Base-by-base conservation (phyloP, 768 basidiomycete species). In the Suillus decipiens region DNA sequence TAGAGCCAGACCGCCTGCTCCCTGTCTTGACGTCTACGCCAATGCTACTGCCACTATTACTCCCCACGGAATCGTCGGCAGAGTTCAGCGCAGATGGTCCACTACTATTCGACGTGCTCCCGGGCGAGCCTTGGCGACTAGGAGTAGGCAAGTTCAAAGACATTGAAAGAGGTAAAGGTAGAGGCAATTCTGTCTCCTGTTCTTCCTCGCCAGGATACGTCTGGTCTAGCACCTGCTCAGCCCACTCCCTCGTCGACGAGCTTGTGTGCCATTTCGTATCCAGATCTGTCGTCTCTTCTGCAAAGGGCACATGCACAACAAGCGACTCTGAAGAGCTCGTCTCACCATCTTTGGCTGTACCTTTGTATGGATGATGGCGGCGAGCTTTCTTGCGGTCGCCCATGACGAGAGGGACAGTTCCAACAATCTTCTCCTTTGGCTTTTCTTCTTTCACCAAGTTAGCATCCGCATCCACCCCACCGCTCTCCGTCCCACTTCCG, bases 211-310 rank as follows among this genome's bases (percentile, higher is more conserved):
- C 62, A 19, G 42, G 59, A 42, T 68, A 66, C 2, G 74, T 75
- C 64, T 77, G 73, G 58, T 78, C 74, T 9, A 70, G 72, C 9
- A 79, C 75, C 58, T 76, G 76, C 66, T 84, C 79, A 15, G 78
- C 83, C 84, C 84, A 85, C 61, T 77, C 75, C 59, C 77, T 75
- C 17, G 82, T 84, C 34, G 75, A 68, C 31, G 68, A 67, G 31
- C 68, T 57, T 36, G 68, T 64, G 31, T 69, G 67, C 70, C 69
- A 69, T 9, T 60, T 31, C 31, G 61, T 58, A 36, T 71, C 68
- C 45, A 67, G 57, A 15, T 66, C 69, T 61, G 69, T 70, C 3
- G 55, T 22, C 9, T 22, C 9, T 8, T 28, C 28, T 22, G 74
- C 68, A 55, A 51, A 63, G 15, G 74, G 74, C 12, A 75, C 75